phyloP scores from a whole-genome alignment of 1,139 yeast species.

The Suhomyces choctaworum region DNA sequence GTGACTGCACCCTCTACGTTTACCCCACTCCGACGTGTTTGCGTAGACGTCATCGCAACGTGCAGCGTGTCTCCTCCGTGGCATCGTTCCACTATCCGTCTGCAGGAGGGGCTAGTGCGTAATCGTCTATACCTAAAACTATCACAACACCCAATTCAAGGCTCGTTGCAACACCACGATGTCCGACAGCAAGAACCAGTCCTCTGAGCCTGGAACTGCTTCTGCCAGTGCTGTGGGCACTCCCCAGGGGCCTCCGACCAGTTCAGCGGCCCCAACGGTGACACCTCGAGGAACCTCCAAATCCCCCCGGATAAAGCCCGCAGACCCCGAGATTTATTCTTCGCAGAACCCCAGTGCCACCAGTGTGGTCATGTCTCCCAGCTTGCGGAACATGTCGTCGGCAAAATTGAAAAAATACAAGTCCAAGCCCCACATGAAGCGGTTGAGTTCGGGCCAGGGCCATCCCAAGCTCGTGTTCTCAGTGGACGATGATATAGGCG shows the following conservation, averaged over 20 bases:
- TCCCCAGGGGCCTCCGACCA: too few species aligned
- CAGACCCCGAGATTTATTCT: conserved; percentile 4
- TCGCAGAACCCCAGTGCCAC: conserved; percentile 11
- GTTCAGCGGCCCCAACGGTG: conserved; percentile 1
- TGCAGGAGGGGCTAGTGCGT: background rate
- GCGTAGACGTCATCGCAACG: background rate
- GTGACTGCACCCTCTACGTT: too few species aligned
- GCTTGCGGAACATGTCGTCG: conserved; percentile 12
- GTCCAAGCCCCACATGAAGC: conserved; percentile 27
- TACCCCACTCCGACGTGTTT: too few species aligned
- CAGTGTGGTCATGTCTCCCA: conserved; percentile 16
- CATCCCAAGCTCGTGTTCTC: conserved; percentile 51
- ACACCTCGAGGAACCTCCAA: conserved; percentile 8
- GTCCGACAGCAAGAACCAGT: conserved; percentile 4
- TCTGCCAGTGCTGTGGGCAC: too few species aligned
- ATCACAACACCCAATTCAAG: background rate
- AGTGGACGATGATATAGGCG: conserved; percentile 70
- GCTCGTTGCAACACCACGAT: background rate
- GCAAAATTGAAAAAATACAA: conserved; percentile 21
- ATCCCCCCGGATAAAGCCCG: conserved; percentile 10
- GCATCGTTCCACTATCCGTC: too few species aligned
- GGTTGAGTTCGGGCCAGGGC: conserved; percentile 20
- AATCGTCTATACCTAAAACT: background rate
- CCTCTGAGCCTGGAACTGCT: background rate
- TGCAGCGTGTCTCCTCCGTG: background rate